A percentile compares a stretch with the other conserved stretches of the same genome.
Evolutionary conservation across 345 rosid species (phyloP).

Genomic region (Pugionium dolabratum): DNA sequence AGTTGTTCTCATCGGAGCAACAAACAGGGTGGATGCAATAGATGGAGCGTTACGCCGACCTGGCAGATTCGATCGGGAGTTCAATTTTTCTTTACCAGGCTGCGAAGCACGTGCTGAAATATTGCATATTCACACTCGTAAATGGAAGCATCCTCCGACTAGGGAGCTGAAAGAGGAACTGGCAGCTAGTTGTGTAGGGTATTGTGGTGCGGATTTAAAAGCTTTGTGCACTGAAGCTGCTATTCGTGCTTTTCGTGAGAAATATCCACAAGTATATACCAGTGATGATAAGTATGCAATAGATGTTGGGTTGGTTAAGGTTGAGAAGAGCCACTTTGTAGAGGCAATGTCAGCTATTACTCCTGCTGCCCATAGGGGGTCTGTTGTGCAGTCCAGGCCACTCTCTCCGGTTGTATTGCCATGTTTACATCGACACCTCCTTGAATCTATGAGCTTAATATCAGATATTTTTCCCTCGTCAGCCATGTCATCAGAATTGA

Average conservation of each 20-base stretch:
- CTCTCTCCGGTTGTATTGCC: constrained; percentile 92
- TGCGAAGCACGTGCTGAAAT: constrained; percentile 97
- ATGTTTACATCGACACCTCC: constrained; percentile 82
- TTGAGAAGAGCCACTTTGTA: constrained; percentile 82
- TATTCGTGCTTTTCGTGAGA: constrained; percentile 96
- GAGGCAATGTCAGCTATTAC: constrained; percentile 97
- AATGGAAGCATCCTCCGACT: constrained; percentile 93
- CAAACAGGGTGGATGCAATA: constrained; percentile 98
- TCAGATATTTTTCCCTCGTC: constrained; percentile 79
- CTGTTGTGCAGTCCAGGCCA: constrained; percentile 94
- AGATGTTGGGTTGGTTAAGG: constrained; percentile 89
- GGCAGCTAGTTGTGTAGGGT: constrained; percentile 97
- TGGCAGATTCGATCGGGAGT: constrained; percentile 98
- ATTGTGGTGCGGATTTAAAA: constrained; percentile 98
- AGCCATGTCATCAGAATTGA: constrained; percentile 65
- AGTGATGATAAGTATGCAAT: constrained; percentile 94
- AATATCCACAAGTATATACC: constrained; percentile 97
- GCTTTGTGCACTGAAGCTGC: constrained; percentile 99
- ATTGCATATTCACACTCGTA: constrained; percentile 94
- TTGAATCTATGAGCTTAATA: constrained; percentile 66
- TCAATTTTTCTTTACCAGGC: constrained; percentile 97
- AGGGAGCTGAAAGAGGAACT: constrained; percentile 81
- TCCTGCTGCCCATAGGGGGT: constrained; percentile 98
- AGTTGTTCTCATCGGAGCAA: constrained; percentile 99
- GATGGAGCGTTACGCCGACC: constrained; percentile 99